phyloP scores from a whole-genome alignment of 2,329 filamentous ascomycete genomes.

The Fonsecaea monophora region DNA sequence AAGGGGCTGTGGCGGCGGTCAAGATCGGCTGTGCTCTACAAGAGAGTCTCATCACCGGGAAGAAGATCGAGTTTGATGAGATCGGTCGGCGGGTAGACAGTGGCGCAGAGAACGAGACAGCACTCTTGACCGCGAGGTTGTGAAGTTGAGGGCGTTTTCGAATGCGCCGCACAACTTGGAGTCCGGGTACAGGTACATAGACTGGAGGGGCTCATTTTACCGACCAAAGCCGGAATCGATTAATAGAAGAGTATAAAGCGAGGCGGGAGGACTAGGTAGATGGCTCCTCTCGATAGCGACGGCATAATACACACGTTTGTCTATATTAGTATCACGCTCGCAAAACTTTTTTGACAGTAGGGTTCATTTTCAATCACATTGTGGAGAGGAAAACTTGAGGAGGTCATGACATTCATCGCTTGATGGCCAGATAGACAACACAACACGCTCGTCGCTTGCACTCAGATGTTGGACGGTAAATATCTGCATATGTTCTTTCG shows the following conservation, averaged over 20 bases:
- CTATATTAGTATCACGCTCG: too few species aligned
- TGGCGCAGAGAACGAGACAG: not conserved
- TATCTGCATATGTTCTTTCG: not conserved
- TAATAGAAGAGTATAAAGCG: not conserved
- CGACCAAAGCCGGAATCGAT: not conserved
- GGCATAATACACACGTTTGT: not conserved
- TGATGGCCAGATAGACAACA: too few species aligned
- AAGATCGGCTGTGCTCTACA: slow-evolving; percentile 67
- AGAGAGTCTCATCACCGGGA: slow-evolving; percentile 61
- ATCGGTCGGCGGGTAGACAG: slow-evolving; percentile 52
- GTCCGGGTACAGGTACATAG: not conserved
- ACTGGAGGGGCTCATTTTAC: not conserved
- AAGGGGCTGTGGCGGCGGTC: slow-evolving; percentile 63
- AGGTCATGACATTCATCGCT: too few species aligned
- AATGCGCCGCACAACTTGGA: not conserved
- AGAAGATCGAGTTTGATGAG: slow-evolving; percentile 67
- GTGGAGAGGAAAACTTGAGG: too few species aligned
- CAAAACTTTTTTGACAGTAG: too few species aligned
- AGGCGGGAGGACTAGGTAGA: not conserved
- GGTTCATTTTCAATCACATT: too few species aligned
- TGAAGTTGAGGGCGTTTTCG: slow-evolving; percentile 4
- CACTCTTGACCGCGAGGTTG: slow-evolving; percentile 21
- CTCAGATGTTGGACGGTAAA: too few species aligned
- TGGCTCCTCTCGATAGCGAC: not conserved
- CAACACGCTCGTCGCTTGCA: too few species aligned